These are phyloP conservation scores for Zygnema circumcarinatum DNA, from an alignment of 139 green algal species.

Conservation along the genomic window DNA sequence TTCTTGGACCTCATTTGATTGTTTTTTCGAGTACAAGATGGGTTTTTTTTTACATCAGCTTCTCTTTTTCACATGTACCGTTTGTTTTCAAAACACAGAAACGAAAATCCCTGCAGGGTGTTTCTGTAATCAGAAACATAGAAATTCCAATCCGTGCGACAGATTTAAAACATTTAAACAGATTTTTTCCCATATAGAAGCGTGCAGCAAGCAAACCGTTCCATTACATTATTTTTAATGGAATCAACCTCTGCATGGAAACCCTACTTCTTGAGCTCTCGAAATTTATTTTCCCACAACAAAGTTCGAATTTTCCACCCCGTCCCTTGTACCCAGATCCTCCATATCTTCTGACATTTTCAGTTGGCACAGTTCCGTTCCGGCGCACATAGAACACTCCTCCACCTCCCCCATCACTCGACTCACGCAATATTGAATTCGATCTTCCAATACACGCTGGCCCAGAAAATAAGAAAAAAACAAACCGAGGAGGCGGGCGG, in stretches of 20 bases:
- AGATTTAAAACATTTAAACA: neutral
- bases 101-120: neutral
- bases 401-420: slow-evolving; percentile 5
- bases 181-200: neutral
- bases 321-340: neutral
- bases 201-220: too few relatives aligned
- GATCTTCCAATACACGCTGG: slow-evolving; percentile 40
- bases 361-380: slow-evolving; percentile 26
- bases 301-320: neutral
- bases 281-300: neutral
- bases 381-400: slow-evolving; percentile 45
- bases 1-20: too few relatives aligned
- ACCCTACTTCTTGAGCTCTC: neutral
- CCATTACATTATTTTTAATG: neutral
- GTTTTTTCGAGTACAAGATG: too few relatives aligned
- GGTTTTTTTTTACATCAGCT: too few relatives aligned
- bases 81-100: neutral
- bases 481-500: neutral
- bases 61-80: neutral
- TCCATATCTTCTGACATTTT: neutral
- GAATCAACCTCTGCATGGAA: neutral
- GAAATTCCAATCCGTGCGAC: neutral
- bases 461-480: neutral
- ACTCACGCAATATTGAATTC: slow-evolving; percentile 51
- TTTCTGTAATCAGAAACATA: neutral